A percentile compares a stretch with the other conserved stretches of the same genome.
phyloP scores from a whole-genome alignment of 2,329 filamentous ascomycete genomes.

The Verticillium nubilum region DNA sequence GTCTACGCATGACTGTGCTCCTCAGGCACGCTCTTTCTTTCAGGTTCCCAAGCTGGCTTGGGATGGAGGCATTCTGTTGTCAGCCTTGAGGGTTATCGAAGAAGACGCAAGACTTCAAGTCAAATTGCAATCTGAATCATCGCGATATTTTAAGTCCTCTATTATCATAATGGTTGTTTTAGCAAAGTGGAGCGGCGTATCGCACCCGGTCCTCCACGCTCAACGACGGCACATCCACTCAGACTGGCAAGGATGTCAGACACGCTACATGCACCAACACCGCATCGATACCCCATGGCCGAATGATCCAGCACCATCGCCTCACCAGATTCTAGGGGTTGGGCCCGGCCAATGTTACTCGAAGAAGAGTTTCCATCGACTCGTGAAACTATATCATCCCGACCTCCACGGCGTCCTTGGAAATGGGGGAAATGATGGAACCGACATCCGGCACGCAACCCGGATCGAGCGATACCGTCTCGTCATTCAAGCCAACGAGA shows the following conservation, averaged over 20 bases:
- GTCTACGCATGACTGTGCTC: no score
- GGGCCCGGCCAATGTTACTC: constrained; percentile 5
- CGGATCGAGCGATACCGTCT: constrained; percentile 11
- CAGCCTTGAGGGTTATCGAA: no score
- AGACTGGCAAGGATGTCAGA: neutral
- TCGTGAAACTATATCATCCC: constrained; percentile 16
- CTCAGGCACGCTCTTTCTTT: no score
- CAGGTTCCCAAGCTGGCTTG: no score
- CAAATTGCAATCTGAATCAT: no score
- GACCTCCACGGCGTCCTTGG: constrained; percentile 3
- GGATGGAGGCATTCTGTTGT: no score
- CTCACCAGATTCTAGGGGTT: constrained; percentile 10
- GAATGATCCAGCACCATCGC: constrained; percentile 5
- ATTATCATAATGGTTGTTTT: no score
- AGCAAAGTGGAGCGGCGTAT: no score
- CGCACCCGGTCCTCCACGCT: no score
- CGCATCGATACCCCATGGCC: constrained; percentile 7
- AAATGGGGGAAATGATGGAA: neutral
- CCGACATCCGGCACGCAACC: neutral
- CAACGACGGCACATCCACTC: neutral
- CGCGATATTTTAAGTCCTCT: no score
- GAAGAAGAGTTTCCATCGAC: constrained; percentile 10
- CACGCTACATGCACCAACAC: neutral
- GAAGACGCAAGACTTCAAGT: no score
- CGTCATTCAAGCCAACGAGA: constrained; percentile 9